Base-by-base conservation (phyloP, 257 asterid genomes). In the Hygrophila difformis region DNA sequence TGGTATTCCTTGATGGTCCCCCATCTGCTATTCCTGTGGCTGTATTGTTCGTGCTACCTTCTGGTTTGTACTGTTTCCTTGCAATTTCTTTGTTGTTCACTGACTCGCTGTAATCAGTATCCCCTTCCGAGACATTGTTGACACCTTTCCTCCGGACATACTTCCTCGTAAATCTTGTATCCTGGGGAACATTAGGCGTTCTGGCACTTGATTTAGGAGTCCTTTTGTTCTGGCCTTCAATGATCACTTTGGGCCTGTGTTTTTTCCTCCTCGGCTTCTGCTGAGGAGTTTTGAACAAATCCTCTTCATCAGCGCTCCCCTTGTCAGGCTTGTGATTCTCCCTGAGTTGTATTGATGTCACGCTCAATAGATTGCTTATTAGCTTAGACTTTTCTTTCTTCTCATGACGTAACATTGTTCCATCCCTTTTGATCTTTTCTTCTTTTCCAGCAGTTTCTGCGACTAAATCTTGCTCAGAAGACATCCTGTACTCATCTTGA, bases 161-260 rank as follows among this genome's bases (percentile, higher is more conserved):
- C 57, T 26, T 26, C 31, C 31, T 26, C 31, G 4, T 26, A 8
- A 26, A 5, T 26, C 60, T 31, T 65, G 64, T 60, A 22, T 63
- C 73, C 59, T 56, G 64, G 19, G 63, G 19, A 61, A 18, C 66
- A 57, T 71, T 19, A 43, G 67, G 60, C 47, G 62, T 81, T 40
- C 58, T 49, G 3, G 62, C 68, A 48, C 68, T 64, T 56, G 71
- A 58, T 46, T 47, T 73, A n/a, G 71, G 73, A 56, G 78, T 53
- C 37, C 49, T 66, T 50, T 70, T 77, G 51, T 69, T 51, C 60
- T 77, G 28, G 50, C 81, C 84, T 69, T 82, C 98, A 42, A 55
- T 57, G 21, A 86, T 61, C 42, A 91, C 98, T 61, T 79, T 91
- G 39, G 98, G 98, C 78, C 94, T 81, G 76, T 91, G 94, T 55